Conservation (phyloP, 805 yeast species). For the Yarrowia phangngaensis region DNA sequence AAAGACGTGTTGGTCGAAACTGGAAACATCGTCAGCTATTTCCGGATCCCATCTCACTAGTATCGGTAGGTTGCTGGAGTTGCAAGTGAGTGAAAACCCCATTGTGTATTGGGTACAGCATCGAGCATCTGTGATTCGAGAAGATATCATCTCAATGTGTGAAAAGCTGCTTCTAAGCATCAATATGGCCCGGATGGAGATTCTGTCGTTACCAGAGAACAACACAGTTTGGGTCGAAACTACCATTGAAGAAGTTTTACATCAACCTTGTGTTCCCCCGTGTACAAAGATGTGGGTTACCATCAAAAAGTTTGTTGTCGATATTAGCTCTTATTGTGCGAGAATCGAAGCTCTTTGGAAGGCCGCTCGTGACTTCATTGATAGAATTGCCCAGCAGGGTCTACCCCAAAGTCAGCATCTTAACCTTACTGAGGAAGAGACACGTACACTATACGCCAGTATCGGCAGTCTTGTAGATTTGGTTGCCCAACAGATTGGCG, state of each 20-base stretch:
- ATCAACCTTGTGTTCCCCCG: conserved; percentile 14
- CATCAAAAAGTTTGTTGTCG: conserved; percentile 44
- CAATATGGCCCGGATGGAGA: conserved; percentile 31
- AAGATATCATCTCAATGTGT: conserved; percentile 40
- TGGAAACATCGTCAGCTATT: conserved; percentile 15
- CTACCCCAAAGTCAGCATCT: conserved; percentile 43
- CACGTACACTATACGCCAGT: conserved; percentile 39
- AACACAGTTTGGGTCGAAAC: conserved; percentile 33
- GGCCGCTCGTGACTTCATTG: conserved; percentile 52
- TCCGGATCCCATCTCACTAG: conserved; percentile 10
- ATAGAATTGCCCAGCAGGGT: conserved; percentile 46
- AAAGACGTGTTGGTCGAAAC: conserved; percentile 34
- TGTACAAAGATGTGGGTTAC: conserved; percentile 51
- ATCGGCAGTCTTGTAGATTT: conserved; percentile 42
- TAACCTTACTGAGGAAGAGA: conserved; percentile 39
- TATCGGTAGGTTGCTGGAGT: conserved; percentile 55
- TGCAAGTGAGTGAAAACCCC: conserved; percentile 64
- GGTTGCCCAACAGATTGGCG: conserved; percentile 34
- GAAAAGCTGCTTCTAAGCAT: conserved; percentile 37
- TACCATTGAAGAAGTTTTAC: conserved; percentile 28
- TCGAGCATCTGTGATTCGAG: conserved; percentile 40
- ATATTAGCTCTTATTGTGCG: conserved; percentile 41
- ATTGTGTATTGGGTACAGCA: conserved; percentile 57
- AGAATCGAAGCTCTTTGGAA: conserved; percentile 52
- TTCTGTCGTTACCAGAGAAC: conserved; percentile 34